Percentiles rank a stretch among this genome's conserved stretches.
Conservation (phyloP, 2,329 filamentous ascomycete genomes). For the Aspergillus sp. region DNA sequence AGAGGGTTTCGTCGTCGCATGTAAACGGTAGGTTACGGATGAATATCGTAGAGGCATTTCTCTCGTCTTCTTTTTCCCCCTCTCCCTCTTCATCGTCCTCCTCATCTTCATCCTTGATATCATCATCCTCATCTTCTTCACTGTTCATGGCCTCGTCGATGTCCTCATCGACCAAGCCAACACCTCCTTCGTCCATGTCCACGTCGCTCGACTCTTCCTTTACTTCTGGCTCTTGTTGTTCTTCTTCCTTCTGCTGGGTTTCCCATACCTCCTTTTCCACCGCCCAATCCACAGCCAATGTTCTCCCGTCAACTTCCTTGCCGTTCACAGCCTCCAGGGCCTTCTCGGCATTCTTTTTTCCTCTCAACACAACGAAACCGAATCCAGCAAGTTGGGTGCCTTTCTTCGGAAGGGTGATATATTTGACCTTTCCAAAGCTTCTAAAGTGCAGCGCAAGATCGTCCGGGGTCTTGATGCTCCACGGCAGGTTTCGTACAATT, state of each 20-base stretch:
- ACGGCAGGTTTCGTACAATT: conserved; percentile 91
- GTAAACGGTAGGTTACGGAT: conserved; percentile 93
- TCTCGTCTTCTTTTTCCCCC: conserved; percentile 48
- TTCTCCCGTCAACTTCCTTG: conserved; percentile 82
- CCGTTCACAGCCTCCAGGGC: conserved; percentile 85
- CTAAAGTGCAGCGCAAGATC: conserved; percentile 77
- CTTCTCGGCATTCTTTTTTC: conserved; percentile 86
- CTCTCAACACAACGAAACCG: conserved; percentile 86
- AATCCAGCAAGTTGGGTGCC: conserved; percentile 76
- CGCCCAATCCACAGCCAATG: conserved; percentile 92
- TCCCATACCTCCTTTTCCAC: conserved; percentile 89
- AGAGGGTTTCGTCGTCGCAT: conserved; percentile 75
- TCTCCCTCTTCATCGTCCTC: conserved; percentile 40
- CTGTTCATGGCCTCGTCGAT: conserved; percentile 48
- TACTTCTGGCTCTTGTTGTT: conserved; percentile 22
- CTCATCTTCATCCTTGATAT: conserved; percentile 39
- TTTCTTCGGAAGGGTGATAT: conserved; percentile 77
- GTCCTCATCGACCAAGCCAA: conserved; percentile 26
- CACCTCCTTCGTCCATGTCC: conserved; percentile 53
- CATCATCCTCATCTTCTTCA: conserved; percentile 37
- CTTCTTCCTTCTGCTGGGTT: conserved; percentile 54
- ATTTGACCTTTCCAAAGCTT: conserved; percentile 89
- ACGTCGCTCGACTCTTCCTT: conserved; percentile 50
- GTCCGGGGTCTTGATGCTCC: conserved; percentile 86
- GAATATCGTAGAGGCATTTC: conserved; percentile 77